phyloP scores from a whole-genome alignment of 2,329 filamentous ascomycete species.

The Lachnellula cervina region DNA sequence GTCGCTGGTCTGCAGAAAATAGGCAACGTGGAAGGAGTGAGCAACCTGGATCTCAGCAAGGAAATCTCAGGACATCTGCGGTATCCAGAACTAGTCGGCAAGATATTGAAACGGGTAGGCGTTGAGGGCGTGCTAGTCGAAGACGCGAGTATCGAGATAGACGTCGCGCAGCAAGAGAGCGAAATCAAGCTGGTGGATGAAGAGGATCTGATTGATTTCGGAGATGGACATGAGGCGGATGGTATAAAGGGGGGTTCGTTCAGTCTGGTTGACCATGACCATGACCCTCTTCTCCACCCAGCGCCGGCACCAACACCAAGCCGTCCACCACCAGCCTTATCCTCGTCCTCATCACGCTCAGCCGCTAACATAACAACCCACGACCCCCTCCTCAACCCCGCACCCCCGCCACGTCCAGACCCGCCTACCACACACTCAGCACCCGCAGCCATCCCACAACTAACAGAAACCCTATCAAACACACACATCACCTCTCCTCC shows the following conservation, averaged over 20 bases:
- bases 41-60: slow-evolving; percentile 53
- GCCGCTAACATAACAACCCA: background rate
- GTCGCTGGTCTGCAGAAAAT: slow-evolving; percentile 79
- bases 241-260: background rate
- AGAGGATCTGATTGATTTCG: slow-evolving; percentile 11
- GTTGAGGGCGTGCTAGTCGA: slow-evolving; percentile 58
- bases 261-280: slow-evolving; percentile 2
- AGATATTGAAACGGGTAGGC: slow-evolving; percentile 58
- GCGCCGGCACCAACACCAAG: background rate
- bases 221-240: background rate
- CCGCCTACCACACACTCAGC: background rate
- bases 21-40: slow-evolving; percentile 56
- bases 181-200: slow-evolving; percentile 29
- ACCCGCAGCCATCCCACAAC: background rate
- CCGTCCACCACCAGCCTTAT: background rate
- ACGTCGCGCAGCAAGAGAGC: slow-evolving; percentile 35
- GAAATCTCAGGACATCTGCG: slow-evolving; percentile 63
- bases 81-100: slow-evolving; percentile 62
- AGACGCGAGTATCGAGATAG: slow-evolving; percentile 31
- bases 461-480: background rate
- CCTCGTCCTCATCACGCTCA: background rate
- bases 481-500: slow-evolving; percentile 4
- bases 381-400: background rate
- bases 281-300: background rate
- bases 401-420: background rate